Evolutionary conservation across 2,329 filamentous ascomycete species (phyloP), one percentile per base, ranked within the genome.

Genomic region (Fusarium devonianum): DNA sequence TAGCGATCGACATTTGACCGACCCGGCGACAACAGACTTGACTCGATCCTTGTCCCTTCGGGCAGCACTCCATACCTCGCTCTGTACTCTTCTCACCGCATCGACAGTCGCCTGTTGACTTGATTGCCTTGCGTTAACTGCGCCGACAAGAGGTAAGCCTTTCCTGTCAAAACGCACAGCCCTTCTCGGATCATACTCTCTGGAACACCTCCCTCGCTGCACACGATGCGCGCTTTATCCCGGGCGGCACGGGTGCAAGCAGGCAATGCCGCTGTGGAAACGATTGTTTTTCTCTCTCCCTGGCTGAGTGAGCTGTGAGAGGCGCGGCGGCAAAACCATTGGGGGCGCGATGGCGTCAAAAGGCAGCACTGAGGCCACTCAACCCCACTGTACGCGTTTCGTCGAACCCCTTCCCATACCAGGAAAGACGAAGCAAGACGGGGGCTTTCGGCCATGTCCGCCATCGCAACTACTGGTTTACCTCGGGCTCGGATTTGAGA

Each of bases 1-100:
- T 23, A 30, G 30, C 39, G 54, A 57, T 57, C 42, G 53, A 58
- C 49, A 54, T 28, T 57, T 49, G 53, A 33, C 53, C 42, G 30
- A 38, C 41, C 38, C 23, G 43, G 22, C 22, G 53, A 23, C 32
- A 37, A 34, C 7, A 29, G 38, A 22, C 32, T 34, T 45, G 28
- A 40, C 28, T 28, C 41, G 41, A 44, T 40, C 37, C 41, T 43
- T 43, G 41, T 8, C 41, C 17, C n/a, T n/a, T n/a, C n/a, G n/a
- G n/a, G n/a, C n/a, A n/a, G n/a, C n/a, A n/a, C n/a, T n/a, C n/a
- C n/a, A n/a, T n/a, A n/a, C n/a, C n/a, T n/a, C n/a, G n/a, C n/a
- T n/a, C n/a, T n/a, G n/a, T n/a, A n/a, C 14, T 25, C 22, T 29
- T 25, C 34, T 44, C 41, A 26, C 32, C 32, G 41, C 32, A 37